These are phyloP conservation scores for Panicum miliaceum DNA, from an alignment of 176 grass and related monocot species.

Conservation along the genomic window DNA sequence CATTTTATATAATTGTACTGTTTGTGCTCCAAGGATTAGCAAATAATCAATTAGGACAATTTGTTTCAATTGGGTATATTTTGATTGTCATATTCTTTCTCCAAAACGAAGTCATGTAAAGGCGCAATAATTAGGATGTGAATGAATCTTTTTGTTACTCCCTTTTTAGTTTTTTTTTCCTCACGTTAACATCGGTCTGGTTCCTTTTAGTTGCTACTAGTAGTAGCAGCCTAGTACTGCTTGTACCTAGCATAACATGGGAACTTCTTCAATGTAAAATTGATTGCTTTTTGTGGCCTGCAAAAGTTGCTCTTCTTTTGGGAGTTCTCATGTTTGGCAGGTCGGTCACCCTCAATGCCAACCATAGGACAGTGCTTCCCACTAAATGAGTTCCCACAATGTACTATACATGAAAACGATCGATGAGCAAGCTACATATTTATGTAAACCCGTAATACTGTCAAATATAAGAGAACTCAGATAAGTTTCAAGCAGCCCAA, in stretches of 20 bases:
- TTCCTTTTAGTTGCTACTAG: not conserved
- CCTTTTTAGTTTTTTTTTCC: not conserved
- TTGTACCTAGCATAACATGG: conserved; percentile 22
- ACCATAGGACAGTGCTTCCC: not conserved
- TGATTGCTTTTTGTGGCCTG: conserved; percentile 5
- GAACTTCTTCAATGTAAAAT: not conserved
- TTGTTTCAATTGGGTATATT: not conserved
- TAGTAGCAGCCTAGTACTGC: not conserved
- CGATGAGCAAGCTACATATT: not conserved
- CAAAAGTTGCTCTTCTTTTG: conserved; percentile 36
- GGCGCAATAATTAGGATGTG: not conserved
- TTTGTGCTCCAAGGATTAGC: not conserved
- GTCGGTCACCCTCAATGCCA: conserved; percentile 18
- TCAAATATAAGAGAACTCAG: not conserved
- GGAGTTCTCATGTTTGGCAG: conserved; percentile 7
- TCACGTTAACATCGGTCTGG: not conserved
- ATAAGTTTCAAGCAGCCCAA: not conserved
- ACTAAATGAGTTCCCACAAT: not conserved
- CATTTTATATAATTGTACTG: too few relatives aligned
- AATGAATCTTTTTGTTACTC: not conserved
- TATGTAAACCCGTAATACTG: not conserved
- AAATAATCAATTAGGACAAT: not conserved
- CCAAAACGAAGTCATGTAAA: not conserved
- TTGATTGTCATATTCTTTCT: not conserved
- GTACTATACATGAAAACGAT: not conserved